A percentile compares a stretch with the other conserved stretches of the same genome.
phyloP scores from a whole-genome alignment of 1,139 yeast species.

The Candida sp. region DNA sequence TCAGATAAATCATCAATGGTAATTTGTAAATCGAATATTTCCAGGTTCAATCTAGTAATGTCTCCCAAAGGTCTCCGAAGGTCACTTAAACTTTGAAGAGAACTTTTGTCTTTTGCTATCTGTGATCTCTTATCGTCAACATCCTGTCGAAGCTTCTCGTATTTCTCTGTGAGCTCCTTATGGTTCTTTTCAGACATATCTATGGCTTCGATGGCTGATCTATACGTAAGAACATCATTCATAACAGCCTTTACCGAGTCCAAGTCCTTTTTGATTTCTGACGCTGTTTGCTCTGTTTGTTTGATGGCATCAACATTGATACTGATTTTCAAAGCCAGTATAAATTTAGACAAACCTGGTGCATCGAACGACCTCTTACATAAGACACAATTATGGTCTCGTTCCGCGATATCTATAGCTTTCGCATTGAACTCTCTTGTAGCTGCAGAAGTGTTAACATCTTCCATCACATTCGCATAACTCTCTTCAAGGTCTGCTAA shows the following conservation, averaged over 20 bases:
- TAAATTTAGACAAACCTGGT: constrained; percentile 28
- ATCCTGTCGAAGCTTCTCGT: constrained; percentile 14
- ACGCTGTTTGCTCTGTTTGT: constrained; percentile 32
- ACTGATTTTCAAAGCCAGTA: constrained; percentile 30
- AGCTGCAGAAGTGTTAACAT: constrained; percentile 61
- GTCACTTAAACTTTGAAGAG: constrained; percentile 6
- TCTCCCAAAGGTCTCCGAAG: constrained; percentile 32
- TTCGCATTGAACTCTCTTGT: constrained; percentile 61
- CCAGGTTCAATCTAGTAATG: constrained; percentile 31
- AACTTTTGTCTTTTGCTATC: constrained; percentile 8
- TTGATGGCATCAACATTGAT: constrained; percentile 35
- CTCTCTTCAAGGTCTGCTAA: constrained; percentile 59
- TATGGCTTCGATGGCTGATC: constrained; percentile 6
- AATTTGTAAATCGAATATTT: constrained; percentile 24
- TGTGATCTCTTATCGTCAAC: constrained; percentile 7
- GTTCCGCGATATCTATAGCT: constrained; percentile 61
- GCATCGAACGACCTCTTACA: constrained; percentile 62
- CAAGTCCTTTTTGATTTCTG: constrained; percentile 27
- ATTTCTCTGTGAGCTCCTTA: constrained; percentile 8
- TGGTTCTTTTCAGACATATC: constrained; percentile 4
- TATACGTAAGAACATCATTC: constrained; percentile 23
- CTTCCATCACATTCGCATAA: constrained; percentile 55
- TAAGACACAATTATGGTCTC: constrained; percentile 55
- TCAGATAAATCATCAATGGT: constrained; percentile 34
- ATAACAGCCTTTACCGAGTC: constrained; percentile 23